A percentile compares a stretch with the other conserved stretches of the same genome.
These are phyloP conservation scores for Monosporascus sp. DNA, from an alignment of 2,329 filamentous ascomycete species.

Conservation along the genomic window DNA sequence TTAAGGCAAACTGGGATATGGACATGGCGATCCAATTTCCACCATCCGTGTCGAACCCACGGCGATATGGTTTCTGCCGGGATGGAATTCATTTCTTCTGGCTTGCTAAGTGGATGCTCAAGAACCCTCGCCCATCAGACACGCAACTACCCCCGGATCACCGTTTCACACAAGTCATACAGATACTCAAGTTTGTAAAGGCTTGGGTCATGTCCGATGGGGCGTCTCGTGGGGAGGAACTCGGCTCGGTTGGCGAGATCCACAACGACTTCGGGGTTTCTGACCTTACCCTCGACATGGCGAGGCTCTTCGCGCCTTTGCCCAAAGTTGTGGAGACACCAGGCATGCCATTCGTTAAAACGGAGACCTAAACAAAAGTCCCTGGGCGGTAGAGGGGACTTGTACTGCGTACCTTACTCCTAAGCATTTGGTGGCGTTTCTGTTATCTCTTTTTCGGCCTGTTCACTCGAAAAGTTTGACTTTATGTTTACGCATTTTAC, in stretches of 20 bases:
- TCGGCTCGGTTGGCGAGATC: constrained; percentile 64
- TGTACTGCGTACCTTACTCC: constrained; percentile 10
- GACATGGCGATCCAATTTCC: constrained; percentile 67
- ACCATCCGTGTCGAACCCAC: constrained; percentile 43
- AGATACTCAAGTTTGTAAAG: constrained; percentile 54
- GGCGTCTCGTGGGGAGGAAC: constrained; percentile 59
- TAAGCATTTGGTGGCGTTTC: constrained; percentile 25
- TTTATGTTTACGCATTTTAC: constrained; percentile 23
- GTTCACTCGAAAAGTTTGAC: constrained; percentile 22
- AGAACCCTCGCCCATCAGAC: constrained; percentile 49
- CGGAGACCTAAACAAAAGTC: constrained; percentile 26
- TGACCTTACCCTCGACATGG: constrained; percentile 66
- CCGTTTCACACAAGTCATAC: constrained; percentile 56
- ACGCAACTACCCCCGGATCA: constrained; percentile 52
- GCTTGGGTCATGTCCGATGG: constrained; percentile 59
- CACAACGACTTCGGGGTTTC: constrained; percentile 60
- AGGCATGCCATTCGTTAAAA: constrained; percentile 37
- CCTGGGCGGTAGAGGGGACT: constrained; percentile 4
- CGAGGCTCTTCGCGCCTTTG: constrained; percentile 62
- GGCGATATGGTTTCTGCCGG: constrained; percentile 63
- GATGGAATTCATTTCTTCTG: constrained; percentile 72
- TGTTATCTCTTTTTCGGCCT: constrained; percentile 21
- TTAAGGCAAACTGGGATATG: constrained; percentile 66
- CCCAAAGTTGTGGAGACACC: constrained; percentile 38
- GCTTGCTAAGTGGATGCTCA: constrained; percentile 61